Base-by-base conservation (phyloP, 169 alveolate species). In the Perkinsus olseni region DNA sequence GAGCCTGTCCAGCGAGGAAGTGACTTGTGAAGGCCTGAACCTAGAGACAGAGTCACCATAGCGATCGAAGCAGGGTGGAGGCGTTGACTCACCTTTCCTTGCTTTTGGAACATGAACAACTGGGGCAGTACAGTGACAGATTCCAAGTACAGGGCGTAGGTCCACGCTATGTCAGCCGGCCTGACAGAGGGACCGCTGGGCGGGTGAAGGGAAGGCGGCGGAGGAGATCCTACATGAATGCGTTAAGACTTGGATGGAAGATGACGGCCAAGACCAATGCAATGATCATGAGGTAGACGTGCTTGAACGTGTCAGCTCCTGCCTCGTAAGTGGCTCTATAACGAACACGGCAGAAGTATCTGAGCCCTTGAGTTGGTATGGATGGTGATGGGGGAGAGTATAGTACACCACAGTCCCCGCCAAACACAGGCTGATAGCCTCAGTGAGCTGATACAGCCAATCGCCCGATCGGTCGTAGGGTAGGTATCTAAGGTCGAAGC, bases 381-480 rank as follows among this genome's bases (percentile, higher is more conserved):
- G 8, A 13, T 13, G 17, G 82, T 4, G 8, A 62, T 8, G 1
- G 31, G 82, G 82, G 37, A 24, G 0, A 13, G 82, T 13, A 28
- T 0, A 40, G 93, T 96, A 98, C 34, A 96, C 98, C 11, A 98
- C 94, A 39, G 97, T 95, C 40, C 97, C 97, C 36, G 98, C 96
- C 74, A 96, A 95, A 51, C 94, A 94, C 82, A 98, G 94, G 39
- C 97, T 96, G 90, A 97, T 74, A 10, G 98, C 97, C 96, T 98
- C 99, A 38, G 97, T 95, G 31, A 96, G 91, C 93, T 98, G 99
- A 94, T 98, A 98, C 40, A 98, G 95, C 98, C 99, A 98, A 92
- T 98, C 99, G 11, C 99, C 99, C 40, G 98, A 95, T n/a, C 98
- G 92, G 92, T 98, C 99, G 74, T 98, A 97, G 28, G 99, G 99